Conservation (phyloP, 306 rosid genomes). For the Lupinus albus region DNA sequence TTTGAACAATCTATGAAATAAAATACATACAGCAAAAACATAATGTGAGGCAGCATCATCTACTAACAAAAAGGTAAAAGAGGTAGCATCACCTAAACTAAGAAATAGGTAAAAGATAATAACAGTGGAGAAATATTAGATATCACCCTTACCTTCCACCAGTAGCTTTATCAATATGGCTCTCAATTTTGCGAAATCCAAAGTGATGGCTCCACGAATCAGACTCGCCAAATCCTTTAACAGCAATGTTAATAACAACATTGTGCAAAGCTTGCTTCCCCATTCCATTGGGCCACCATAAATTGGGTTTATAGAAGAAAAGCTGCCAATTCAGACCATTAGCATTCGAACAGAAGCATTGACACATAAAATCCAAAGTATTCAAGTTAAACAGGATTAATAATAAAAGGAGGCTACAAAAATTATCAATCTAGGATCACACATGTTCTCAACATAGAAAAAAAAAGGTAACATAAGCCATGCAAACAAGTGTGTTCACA, state of each 20-base stretch:
- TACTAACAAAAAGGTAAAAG: not conserved
- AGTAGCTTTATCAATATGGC: slow-evolving; percentile 72
- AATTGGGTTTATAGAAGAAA: slow-evolving; percentile 88
- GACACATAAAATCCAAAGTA: slow-evolving; percentile 34
- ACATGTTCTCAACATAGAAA: not conserved
- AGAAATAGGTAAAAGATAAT: not conserved
- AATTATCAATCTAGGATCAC: slow-evolving; percentile 24
- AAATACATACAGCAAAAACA: slow-evolving; percentile 26
- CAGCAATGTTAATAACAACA: slow-evolving; percentile 66
- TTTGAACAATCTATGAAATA: slow-evolving; percentile 76
- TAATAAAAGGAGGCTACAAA: slow-evolving; percentile 29
- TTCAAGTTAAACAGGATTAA: slow-evolving; percentile 26
- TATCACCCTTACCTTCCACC: slow-evolving; percentile 74
- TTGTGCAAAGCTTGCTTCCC: slow-evolving; percentile 86
- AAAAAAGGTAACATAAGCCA: not conserved
- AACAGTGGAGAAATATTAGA: not conserved
- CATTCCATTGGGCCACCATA: slow-evolving; percentile 99
- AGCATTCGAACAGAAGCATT: slow-evolving; percentile 37
- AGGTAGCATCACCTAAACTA: too few species aligned
- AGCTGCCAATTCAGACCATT: slow-evolving; percentile 64
- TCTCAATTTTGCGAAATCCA: slow-evolving; percentile 91
- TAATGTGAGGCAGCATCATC: too few species aligned
- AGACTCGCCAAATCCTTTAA: slow-evolving; percentile 82
- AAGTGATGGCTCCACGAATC: slow-evolving; percentile 79
- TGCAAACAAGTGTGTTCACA: not conserved